A percentile compares a stretch with the other conserved stretches of the same genome.
These are phyloP conservation scores for Dioszegia hungarica DNA, from an alignment of 768 basidiomycete species.

Conservation along the genomic window DNA sequence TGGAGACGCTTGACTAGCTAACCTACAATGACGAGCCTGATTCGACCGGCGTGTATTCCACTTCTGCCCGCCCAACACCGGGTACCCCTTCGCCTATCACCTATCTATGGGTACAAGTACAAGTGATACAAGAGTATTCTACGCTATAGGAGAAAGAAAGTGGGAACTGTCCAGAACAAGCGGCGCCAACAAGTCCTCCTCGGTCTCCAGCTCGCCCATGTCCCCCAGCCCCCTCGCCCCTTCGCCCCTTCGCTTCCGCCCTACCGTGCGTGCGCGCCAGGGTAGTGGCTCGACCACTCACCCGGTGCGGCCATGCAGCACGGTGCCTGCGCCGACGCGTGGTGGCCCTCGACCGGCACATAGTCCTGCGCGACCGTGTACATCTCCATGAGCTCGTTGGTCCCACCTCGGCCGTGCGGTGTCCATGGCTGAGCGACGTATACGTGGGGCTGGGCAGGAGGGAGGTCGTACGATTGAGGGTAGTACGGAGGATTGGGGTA, in stretches of 20 bases:
- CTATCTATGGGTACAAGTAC: no score
- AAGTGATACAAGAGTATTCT: no score
- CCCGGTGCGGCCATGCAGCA: not conserved
- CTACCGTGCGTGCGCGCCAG: not conserved
- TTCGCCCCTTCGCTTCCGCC: not conserved
- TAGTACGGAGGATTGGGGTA: not conserved
- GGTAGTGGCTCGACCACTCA: constrained; percentile 1
- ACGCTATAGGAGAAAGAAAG: no score
- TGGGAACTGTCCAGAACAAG: no score
- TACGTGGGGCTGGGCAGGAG: not conserved
- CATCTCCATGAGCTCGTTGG: constrained; percentile 4
- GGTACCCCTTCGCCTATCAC: no score
- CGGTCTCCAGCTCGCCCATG: no score
- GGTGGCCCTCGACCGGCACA: not conserved
- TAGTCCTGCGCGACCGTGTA: constrained; percentile 1
- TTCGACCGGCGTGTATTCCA: no score
- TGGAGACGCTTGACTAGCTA: no score
- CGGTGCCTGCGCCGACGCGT: not conserved
- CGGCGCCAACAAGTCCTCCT: no score
- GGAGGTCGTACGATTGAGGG: not conserved
- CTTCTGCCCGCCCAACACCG: no score
- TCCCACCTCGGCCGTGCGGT: not conserved
- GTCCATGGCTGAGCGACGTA: not conserved
- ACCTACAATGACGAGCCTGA: no score
- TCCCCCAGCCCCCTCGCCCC: no score